Percentiles rank a stretch among this genome's conserved stretches.
phyloP scores from a whole-genome alignment of 352 stramenopile genomes.

The Phytophthora parvispora region DNA sequence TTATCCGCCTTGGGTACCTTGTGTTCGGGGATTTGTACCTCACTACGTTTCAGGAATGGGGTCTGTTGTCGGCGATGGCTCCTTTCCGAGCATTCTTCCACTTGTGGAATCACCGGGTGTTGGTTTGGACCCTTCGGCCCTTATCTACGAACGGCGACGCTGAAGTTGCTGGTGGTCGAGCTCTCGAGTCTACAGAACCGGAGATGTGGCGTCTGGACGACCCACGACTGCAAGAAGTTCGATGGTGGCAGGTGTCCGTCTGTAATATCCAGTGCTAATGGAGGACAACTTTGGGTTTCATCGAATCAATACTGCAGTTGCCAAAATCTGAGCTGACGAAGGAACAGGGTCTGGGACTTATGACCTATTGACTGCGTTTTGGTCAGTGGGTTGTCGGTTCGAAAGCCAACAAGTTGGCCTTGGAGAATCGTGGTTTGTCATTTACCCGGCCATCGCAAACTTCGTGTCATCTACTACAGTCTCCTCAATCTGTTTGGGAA shows the following conservation, averaged over 20 bases:
- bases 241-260: slow-evolving; percentile 13
- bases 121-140: slow-evolving; percentile 13
- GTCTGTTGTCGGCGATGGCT: slow-evolving; percentile 2
- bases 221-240: slow-evolving; percentile 5
- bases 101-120: slow-evolving; percentile 13
- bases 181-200: slow-evolving; percentile 4
- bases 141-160: neutral
- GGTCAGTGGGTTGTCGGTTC: slow-evolving; percentile 24
- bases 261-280: slow-evolving; percentile 7
- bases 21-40: slow-evolving; percentile 23
- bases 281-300: too few relatives aligned
- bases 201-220: slow-evolving; percentile 26
- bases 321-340: too few relatives aligned
- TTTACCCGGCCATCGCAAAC: slow-evolving; percentile 35
- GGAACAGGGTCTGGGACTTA: too few relatives aligned
- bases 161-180: neutral
- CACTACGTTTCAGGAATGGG: slow-evolving; percentile 20
- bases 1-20: slow-evolving; percentile 30
- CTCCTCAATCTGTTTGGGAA: slow-evolving; percentile 35
- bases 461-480: slow-evolving; percentile 36
- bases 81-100: slow-evolving; percentile 2
- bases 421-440: slow-evolving; percentile 36
- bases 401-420: slow-evolving; percentile 36
- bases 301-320: too few relatives aligned
- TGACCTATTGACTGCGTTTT: neutral